A percentile compares a stretch with the other conserved stretches of the same genome.
Evolutionary conservation across 495 filamentous ascomycete genomes (phyloP).

Genomic region (Neurospora sp.): DNA sequence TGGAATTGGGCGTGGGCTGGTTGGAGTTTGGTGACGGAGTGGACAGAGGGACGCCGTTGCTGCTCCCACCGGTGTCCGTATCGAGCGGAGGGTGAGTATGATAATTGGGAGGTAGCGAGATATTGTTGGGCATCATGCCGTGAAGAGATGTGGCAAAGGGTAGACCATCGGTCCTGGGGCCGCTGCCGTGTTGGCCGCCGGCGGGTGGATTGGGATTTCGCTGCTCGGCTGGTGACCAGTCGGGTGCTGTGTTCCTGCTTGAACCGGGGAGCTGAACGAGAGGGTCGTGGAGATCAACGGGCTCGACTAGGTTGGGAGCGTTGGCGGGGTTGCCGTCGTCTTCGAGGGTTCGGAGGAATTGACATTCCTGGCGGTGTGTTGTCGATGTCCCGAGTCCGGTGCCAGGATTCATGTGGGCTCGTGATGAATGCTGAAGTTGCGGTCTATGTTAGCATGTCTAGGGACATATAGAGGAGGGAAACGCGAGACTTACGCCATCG

Average conservation of each 20-base stretch:
- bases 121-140: conserved; percentile 22
- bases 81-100: conserved; percentile 5
- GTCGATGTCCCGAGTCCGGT: not conserved
- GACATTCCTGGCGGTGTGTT: conserved; percentile 18
- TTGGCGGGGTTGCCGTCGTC: conserved; percentile 22
- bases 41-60: conserved; percentile 31
- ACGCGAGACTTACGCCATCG: conserved; percentile 33
- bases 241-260: conserved; percentile 15
- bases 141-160: conserved; percentile 15
- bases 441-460: not conserved
- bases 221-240: conserved; percentile 27
- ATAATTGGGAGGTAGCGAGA: conserved; percentile 8
- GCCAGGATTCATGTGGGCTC: not conserved
- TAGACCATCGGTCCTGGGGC: not conserved
- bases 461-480: not conserved
- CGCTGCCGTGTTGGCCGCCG: conserved; percentile 18
- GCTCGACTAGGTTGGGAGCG: conserved; percentile 19
- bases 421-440: not conserved
- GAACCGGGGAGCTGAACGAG: conserved; percentile 7
- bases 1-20: conserved; percentile 43
- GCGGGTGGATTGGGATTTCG: conserved; percentile 16
- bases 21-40: conserved; percentile 29
- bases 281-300: conserved; percentile 12
- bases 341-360: conserved; percentile 21
- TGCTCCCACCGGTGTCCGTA: conserved; percentile 14